phyloP scores from a whole-genome alignment of 805 yeast genomes.

The Suhomyces sp. region DNA sequence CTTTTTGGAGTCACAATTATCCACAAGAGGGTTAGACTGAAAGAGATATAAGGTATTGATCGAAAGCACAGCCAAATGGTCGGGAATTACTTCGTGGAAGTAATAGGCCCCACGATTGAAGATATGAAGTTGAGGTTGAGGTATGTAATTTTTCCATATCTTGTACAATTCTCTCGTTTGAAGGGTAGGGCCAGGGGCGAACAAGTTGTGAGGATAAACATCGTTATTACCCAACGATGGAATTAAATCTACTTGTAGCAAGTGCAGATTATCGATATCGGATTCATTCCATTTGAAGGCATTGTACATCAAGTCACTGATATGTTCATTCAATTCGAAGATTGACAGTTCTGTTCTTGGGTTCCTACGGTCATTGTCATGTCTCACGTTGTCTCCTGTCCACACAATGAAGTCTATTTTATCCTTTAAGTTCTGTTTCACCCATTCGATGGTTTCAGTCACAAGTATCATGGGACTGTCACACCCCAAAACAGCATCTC shows the following conservation, averaged over 20 bases:
- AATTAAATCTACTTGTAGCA: slow-evolving; percentile 47
- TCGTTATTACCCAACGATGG: slow-evolving; percentile 86
- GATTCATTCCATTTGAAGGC: slow-evolving; percentile 47
- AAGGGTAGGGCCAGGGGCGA: slow-evolving; percentile 84
- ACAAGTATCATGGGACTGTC: slow-evolving; percentile 69
- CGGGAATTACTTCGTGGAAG: slow-evolving; percentile 77
- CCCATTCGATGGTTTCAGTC: slow-evolving; percentile 66
- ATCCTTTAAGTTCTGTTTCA: slow-evolving; percentile 60
- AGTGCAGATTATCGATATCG: slow-evolving; percentile 40
- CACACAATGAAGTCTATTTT: slow-evolving; percentile 83
- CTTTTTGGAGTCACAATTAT: slow-evolving; percentile 66
- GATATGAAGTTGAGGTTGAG: slow-evolving; percentile 72
- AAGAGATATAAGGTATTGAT: slow-evolving; percentile 76
- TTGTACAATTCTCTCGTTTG: slow-evolving; percentile 76
- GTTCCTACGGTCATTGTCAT: slow-evolving; percentile 70
- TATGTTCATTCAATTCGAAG: slow-evolving; percentile 62
- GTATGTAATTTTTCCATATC: slow-evolving; percentile 73
- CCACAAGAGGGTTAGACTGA: slow-evolving; percentile 78
- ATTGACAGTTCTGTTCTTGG: slow-evolving; percentile 78
- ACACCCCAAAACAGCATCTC: slow-evolving; percentile 75
- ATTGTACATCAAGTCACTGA: slow-evolving; percentile 52
- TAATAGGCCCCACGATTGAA: slow-evolving; percentile 76
- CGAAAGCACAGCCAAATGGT: slow-evolving; percentile 72
- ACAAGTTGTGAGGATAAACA: slow-evolving; percentile 84
- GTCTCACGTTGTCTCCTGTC: slow-evolving; percentile 90